Conservation (phyloP, 306 rosid genomes). For the Castanea mollissima region DNA sequence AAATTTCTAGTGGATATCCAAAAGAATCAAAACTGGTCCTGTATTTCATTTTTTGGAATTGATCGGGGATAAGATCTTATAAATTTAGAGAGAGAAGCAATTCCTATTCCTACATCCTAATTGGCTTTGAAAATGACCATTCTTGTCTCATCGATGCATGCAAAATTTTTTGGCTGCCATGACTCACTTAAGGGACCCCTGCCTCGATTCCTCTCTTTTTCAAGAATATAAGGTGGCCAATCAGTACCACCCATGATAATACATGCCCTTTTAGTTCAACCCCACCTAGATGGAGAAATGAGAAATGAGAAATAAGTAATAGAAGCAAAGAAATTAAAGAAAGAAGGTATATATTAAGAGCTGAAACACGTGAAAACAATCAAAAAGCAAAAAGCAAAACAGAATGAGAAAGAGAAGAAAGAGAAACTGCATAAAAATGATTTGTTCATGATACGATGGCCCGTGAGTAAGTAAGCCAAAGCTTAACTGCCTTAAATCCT, state of each 20-base stretch:
- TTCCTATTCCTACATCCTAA: not conserved
- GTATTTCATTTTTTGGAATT: not conserved
- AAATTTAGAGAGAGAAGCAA: not conserved
- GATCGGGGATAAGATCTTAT: slow-evolving; percentile 19
- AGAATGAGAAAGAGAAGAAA: not conserved
- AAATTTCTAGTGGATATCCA: slow-evolving; percentile 17
- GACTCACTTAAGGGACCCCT: not conserved
- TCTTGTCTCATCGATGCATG: slow-evolving; percentile 12
- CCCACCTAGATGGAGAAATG: not conserved
- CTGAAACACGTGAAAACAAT: not conserved
- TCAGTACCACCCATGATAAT: not conserved
- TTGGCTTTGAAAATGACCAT: slow-evolving; percentile 1
- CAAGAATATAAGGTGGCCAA: not conserved
- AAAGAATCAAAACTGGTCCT: slow-evolving; percentile 26
- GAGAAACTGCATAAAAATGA: slow-evolving; percentile 7
- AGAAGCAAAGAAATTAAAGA: not conserved
- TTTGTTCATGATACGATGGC: slow-evolving; percentile 20
- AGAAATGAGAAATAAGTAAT: not conserved
- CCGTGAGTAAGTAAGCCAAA: slow-evolving; percentile 24
- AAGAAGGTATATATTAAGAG: not conserved
- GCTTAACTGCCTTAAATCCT: slow-evolving; percentile 23
- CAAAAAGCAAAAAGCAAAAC: not conserved
- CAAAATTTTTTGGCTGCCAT: slow-evolving; percentile 1
- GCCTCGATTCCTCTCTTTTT: not conserved
- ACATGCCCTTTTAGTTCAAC: not conserved